phyloP scores from a whole-genome alignment of 495 filamentous ascomycete genomes.

The Platismatia glauca region DNA sequence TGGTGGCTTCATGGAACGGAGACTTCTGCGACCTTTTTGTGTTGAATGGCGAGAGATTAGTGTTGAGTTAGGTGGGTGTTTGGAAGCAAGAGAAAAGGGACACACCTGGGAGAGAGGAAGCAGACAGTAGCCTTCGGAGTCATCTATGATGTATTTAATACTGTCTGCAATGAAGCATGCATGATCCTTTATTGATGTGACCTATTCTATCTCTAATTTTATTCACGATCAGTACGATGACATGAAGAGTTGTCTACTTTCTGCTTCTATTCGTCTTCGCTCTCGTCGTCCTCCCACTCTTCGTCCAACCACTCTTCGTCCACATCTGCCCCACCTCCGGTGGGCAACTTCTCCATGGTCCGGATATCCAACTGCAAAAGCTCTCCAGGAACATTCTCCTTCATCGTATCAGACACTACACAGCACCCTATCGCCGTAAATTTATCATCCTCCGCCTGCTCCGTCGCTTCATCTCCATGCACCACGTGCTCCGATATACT shows the following conservation, averaged over 20 bases:
- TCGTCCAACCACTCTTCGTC: slow-evolving; percentile 3
- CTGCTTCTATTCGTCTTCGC: neutral
- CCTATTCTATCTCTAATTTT: no score
- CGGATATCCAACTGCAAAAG: slow-evolving; percentile 6
- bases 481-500: slow-evolving; percentile 2
- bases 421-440: slow-evolving; percentile 13
- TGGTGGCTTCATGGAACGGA: no score
- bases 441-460: slow-evolving; percentile 13
- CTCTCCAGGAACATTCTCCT: neutral
- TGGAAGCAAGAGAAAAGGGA: no score
- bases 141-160: no score
- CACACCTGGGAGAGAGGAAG: no score
- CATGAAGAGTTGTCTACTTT: neutral
- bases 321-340: neutral
- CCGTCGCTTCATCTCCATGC: slow-evolving; percentile 2
- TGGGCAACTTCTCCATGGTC: neutral
- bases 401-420: slow-evolving; percentile 4
- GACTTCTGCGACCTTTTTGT: no score
- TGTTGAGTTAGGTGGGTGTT: no score
- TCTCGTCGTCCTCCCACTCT: slow-evolving; percentile 5
- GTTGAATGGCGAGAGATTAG: no score
- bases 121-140: no score
- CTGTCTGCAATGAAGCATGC: no score
- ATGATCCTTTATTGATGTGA: no score
- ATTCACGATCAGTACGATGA: no score